A percentile compares a stretch with the other conserved stretches of the same genome.
phyloP scores from a whole-genome alignment of 257 asterid genomes.

The Solanum virginianum region DNA sequence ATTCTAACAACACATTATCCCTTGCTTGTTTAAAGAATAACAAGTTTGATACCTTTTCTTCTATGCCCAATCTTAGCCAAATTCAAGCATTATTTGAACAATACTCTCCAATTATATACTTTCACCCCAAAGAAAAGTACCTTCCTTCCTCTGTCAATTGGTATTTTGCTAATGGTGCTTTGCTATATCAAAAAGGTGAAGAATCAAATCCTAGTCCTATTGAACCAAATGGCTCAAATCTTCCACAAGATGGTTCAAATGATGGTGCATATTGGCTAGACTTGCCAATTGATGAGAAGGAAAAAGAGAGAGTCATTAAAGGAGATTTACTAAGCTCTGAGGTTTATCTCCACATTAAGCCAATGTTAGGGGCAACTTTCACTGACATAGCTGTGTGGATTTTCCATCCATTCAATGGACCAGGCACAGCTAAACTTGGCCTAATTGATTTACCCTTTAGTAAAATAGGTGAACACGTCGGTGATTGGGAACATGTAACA shows the following conservation, averaged over 20 bases:
- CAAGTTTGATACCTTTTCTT: conserved; percentile 12
- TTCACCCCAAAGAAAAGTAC: conserved; percentile 59
- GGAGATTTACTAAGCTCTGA: conserved; percentile 53
- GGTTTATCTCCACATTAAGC: conserved; percentile 62
- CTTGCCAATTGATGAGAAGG: conserved; percentile 36
- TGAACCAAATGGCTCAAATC: conserved; percentile 48
- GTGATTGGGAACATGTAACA: conserved; percentile 94
- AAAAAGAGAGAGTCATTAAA: conserved; percentile 16
- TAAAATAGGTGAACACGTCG: conserved; percentile 70
- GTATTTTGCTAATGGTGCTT: conserved; percentile 55
- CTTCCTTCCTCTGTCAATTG: conserved; percentile 73
- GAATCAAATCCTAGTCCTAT: conserved; percentile 44
- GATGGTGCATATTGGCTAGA: conserved; percentile 71
- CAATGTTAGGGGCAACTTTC: conserved; percentile 53
- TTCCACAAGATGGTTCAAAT: conserved; percentile 67
- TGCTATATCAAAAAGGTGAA: conserved; percentile 36
- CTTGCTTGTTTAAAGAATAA: conserved; percentile 57
- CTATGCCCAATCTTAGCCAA: conserved; percentile 47
- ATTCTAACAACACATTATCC: neutral
- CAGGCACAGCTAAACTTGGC: conserved; percentile 51
- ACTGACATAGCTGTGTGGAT: conserved; percentile 78
- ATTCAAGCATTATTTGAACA: conserved; percentile 27
- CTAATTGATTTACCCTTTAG: conserved; percentile 37
- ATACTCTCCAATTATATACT: conserved; percentile 57
- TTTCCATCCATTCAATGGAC: conserved; percentile 86